phyloP scores from a whole-genome alignment of 73 alveolate genomes.

The Tetrahymena thermophila region DNA sequence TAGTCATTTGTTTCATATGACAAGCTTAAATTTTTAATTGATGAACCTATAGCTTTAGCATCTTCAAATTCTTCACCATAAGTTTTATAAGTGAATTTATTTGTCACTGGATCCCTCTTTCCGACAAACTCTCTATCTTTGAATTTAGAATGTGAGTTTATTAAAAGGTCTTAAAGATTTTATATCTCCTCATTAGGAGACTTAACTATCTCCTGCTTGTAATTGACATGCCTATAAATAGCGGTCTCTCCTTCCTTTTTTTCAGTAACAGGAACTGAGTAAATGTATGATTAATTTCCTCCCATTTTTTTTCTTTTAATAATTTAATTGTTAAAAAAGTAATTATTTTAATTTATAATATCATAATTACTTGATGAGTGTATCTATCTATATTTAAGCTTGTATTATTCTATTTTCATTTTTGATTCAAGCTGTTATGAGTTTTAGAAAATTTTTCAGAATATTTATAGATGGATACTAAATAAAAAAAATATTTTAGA shows the following conservation, averaged over 20 bases:
- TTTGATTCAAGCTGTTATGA: no score
- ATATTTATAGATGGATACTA: no score
- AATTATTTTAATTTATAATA: no score
- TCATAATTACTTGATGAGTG: neutral
- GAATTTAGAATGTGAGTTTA: neutral
- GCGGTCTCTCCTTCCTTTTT: constrained; percentile 68
- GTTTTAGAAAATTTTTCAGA: no score
- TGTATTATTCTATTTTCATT: neutral
- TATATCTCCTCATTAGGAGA: neutral
- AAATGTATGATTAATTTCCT: neutral
- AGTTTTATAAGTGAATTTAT: neutral
- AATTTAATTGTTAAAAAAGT: neutral
- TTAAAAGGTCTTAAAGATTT: neutral
- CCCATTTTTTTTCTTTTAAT: neutral
- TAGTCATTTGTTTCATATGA: neutral
- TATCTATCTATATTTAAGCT: no score
- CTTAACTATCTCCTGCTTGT: neutral
- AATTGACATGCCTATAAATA: constrained; percentile 57
- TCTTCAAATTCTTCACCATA: neutral
- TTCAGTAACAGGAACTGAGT: constrained; percentile 59
- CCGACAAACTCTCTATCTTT: neutral
- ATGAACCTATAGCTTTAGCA: neutral
- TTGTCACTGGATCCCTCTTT: neutral
- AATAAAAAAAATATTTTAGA: no score
- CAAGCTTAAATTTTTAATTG: constrained; percentile 12